A percentile compares a stretch with the other conserved stretches of the same genome.
Conservation (phyloP, 202 grass and related monocot genomes). For the Saccharum hybrid region DNA sequence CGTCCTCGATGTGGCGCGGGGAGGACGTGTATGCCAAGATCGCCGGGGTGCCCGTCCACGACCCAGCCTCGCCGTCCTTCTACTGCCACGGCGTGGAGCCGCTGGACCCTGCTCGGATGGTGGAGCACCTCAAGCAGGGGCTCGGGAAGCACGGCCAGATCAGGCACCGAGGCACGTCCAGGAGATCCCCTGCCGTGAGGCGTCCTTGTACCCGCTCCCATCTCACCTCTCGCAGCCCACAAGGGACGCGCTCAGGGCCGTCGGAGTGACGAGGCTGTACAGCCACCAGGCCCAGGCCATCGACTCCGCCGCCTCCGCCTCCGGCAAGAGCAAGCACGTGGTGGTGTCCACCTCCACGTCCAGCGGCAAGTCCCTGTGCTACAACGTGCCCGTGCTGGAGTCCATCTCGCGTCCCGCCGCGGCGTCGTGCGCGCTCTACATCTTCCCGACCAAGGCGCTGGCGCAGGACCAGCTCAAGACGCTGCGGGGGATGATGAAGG, state of each 20-base stretch:
- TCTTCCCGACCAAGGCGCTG: conserved; percentile 80
- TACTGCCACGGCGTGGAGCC: conserved; percentile 42
- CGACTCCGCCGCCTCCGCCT: conserved; percentile 8
- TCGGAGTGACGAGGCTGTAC: conserved; percentile 63
- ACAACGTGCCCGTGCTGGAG: conserved; percentile 84
- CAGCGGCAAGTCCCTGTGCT: conserved; percentile 84
- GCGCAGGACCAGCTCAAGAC: conserved; percentile 69
- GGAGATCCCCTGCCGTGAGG: conserved; percentile 54
- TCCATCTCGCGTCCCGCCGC: conserved; percentile 37
- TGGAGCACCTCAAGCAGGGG: conserved; percentile 61
- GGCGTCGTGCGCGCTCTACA: conserved; percentile 61
- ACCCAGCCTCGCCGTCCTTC: background rate
- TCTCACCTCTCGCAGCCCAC: conserved; percentile 34
- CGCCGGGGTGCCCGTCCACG: background rate
- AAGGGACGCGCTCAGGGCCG: conserved; percentile 44
- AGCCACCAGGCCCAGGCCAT: conserved; percentile 65
- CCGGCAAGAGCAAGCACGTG: conserved; percentile 56
- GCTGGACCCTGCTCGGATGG: conserved; percentile 61
- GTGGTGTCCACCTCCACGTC: conserved; percentile 74
- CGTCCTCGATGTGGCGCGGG: background rate
- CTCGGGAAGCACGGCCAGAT: conserved; percentile 62
- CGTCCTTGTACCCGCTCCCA: conserved; percentile 40
- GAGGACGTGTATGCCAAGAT: conserved; percentile 29
- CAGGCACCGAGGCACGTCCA: conserved; percentile 51
- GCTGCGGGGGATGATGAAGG: conserved; percentile 48